Evolutionary conservation across 2,329 filamentous ascomycete species (phyloP).

Genomic region (Alternaria atra): DNA sequence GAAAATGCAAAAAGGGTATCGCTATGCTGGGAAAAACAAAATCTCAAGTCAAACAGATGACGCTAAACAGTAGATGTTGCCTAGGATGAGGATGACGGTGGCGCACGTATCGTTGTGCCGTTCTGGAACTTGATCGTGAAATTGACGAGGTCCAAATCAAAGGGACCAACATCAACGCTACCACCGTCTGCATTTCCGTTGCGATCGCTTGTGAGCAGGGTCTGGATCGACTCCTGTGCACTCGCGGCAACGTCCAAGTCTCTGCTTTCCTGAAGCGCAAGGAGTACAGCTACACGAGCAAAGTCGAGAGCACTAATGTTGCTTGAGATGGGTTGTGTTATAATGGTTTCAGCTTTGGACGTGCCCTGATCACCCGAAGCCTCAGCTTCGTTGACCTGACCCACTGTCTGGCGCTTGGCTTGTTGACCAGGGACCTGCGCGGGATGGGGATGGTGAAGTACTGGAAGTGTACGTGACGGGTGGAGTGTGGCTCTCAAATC

Average conservation of each 20-base stretch:
- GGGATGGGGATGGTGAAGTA: constrained; percentile 36
- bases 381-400: constrained; percentile 43
- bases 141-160: constrained; percentile 43
- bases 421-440: constrained; percentile 16
- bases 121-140: constrained; percentile 46
- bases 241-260: constrained; percentile 52
- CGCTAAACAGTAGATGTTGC: background rate
- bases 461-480: constrained; percentile 35
- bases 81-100: constrained; percentile 10
- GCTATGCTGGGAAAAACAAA: constrained; percentile 16
- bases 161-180: constrained; percentile 41
- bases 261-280: constrained; percentile 55
- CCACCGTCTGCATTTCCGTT: constrained; percentile 34
- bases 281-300: constrained; percentile 56
- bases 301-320: constrained; percentile 55
- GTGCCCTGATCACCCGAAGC: constrained; percentile 29
- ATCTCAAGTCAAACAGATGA: background rate
- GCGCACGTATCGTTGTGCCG: constrained; percentile 42
- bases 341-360: constrained; percentile 21
- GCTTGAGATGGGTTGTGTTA: constrained; percentile 46
- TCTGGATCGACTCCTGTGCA: constrained; percentile 56
- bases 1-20: constrained; percentile 28
- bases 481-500: constrained; percentile 28
- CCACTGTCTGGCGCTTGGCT: constrained; percentile 40
- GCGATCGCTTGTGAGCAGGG: constrained; percentile 45